These are phyloP conservation scores for Rhodomyrtus tomentosa DNA, from an alignment of 345 rosid species.

Conservation along the genomic window DNA sequence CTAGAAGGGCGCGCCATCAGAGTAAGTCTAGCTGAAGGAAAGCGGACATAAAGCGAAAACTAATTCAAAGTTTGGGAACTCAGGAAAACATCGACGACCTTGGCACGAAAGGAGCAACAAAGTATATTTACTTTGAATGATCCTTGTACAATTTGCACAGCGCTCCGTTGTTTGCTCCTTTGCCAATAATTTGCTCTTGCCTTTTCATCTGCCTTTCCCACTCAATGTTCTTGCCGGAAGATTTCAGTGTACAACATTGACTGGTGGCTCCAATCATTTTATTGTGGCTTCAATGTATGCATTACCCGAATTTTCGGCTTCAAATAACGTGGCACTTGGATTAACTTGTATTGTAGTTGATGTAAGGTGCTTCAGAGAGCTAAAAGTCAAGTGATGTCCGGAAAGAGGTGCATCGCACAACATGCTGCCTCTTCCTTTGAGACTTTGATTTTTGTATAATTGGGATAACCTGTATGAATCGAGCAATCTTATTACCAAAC, in stretches of 20 bases:
- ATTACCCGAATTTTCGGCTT: neutral
- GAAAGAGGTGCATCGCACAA: neutral
- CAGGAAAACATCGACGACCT: neutral
- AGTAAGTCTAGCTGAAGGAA: slow-evolving; percentile 73
- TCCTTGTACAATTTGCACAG: neutral
- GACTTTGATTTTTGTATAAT: neutral
- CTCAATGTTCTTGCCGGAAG: neutral
- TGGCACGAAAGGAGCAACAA: neutral
- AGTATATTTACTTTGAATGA: neutral
- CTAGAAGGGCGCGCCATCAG: slow-evolving; percentile 68
- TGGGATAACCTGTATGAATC: neutral
- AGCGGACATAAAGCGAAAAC: slow-evolving; percentile 13
- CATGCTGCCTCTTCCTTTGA: neutral
- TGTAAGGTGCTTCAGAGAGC: neutral
- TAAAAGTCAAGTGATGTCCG: neutral
- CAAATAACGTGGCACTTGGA: neutral
- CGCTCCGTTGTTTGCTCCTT: neutral
- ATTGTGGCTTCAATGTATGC: neutral
- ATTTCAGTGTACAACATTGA: neutral
- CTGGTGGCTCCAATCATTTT: neutral
- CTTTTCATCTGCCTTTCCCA: neutral
- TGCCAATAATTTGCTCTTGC: neutral
- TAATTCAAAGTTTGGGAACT: neutral
- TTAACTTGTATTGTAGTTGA: neutral
- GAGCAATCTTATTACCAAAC: neutral